Evolutionary conservation across 169 alveolate species (phyloP).

Genomic region (Plasmodium fragile): DNA sequence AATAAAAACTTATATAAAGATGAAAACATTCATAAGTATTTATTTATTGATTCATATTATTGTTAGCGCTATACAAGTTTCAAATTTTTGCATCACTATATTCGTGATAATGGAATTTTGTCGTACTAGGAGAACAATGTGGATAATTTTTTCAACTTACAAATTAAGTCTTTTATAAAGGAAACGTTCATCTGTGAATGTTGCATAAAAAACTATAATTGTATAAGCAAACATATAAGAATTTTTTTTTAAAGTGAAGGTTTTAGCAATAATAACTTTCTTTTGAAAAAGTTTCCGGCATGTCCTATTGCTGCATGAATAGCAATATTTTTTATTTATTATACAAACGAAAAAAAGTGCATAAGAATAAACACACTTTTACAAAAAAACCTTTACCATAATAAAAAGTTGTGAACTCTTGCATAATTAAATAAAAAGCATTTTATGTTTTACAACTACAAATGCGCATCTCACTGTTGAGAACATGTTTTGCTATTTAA

Average conservation of each 20-base stretch:
- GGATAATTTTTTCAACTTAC: neutral
- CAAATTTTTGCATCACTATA: neutral
- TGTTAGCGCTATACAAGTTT: neutral
- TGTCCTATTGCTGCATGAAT: neutral
- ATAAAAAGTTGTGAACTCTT: neutral
- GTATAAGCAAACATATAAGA: neutral
- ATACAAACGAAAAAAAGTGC: neutral
- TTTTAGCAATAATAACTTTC: neutral
- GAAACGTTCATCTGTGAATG: neutral
- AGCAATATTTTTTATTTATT: neutral
- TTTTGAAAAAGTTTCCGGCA: neutral
- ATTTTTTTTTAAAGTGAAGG: neutral
- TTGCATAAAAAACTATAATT: neutral
- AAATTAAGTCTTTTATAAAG: conserved; percentile 1
- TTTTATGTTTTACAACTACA: neutral
- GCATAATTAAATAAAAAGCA: neutral
- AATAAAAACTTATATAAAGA: neutral
- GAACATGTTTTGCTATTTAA: neutral
- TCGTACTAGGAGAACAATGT: neutral
- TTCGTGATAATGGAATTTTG: neutral
- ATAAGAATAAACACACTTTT: neutral
- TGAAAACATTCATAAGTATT: neutral
- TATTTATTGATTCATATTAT: neutral
- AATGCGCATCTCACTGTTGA: neutral
- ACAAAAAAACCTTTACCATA: neutral